These are phyloP conservation scores for Sporisorium iseilematis-ciliati DNA, from an alignment of 1,284 basidiomycete genomes.

Conservation along the genomic window DNA sequence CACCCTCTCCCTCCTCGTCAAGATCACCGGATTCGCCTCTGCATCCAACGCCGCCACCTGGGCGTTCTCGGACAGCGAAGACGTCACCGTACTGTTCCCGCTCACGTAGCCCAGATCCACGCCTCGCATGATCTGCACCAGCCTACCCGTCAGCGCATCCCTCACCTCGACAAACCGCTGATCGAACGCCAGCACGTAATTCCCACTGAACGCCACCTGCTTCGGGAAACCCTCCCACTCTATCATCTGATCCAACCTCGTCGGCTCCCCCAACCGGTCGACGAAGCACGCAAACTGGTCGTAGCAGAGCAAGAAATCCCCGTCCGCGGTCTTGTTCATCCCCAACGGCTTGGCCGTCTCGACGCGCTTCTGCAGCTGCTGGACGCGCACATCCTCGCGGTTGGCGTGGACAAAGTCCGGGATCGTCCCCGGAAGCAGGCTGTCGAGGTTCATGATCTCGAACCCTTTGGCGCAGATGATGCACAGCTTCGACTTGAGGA, in stretches of 20 bases:
- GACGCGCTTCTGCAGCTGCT: slow-evolving; percentile 82
- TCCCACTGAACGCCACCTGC: slow-evolving; percentile 83
- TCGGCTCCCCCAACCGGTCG: slow-evolving; percentile 59
- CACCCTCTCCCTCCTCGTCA: slow-evolving; percentile 38
- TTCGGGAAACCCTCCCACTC: slow-evolving; percentile 88
- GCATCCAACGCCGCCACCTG: slow-evolving; percentile 43
- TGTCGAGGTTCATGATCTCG: slow-evolving; percentile 85
- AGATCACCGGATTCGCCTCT: slow-evolving; percentile 53
- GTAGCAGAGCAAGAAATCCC: slow-evolving; percentile 92
- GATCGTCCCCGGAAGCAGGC: slow-evolving; percentile 86
- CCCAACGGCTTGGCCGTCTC: slow-evolving; percentile 84
- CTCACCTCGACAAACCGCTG: slow-evolving; percentile 92
- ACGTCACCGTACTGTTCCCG: slow-evolving; percentile 44
- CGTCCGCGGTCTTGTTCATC: slow-evolving; percentile 83
- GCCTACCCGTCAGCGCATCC: slow-evolving; percentile 83
- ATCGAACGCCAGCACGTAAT: slow-evolving; percentile 91
- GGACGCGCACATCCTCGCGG: slow-evolving; percentile 79
- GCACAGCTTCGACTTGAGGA: slow-evolving; percentile 89
- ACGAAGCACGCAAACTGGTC: slow-evolving; percentile 87
- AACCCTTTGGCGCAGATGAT: slow-evolving; percentile 94
- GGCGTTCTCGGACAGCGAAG: slow-evolving; percentile 35
- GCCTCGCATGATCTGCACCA: slow-evolving; percentile 88
- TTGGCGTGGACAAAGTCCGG: slow-evolving; percentile 74
- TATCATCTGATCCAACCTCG: slow-evolving; percentile 78
- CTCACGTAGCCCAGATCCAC: slow-evolving; percentile 84